phyloP scores from a whole-genome alignment of 1,284 basidiomycete genomes.

The Puccinia triticina region DNA sequence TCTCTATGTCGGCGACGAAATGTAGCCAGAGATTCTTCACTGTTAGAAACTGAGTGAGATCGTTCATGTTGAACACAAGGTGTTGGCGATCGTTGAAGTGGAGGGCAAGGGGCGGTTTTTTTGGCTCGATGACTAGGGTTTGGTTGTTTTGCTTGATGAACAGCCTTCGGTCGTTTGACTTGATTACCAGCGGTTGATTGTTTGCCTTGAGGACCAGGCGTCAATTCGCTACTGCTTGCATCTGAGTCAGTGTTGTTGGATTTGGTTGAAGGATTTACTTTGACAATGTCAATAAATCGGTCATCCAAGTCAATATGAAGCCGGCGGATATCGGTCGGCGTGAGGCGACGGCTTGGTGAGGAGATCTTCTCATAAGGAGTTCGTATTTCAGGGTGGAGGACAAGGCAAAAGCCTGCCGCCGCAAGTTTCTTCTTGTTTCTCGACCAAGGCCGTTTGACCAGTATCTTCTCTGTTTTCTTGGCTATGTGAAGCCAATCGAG shows the following conservation, averaged over 20 bases:
- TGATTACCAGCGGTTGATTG: too few relatives aligned
- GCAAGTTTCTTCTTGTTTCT: background rate
- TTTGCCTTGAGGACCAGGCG: background rate
- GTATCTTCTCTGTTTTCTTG: background rate
- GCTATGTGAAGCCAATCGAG: background rate
- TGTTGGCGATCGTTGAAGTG: too few relatives aligned
- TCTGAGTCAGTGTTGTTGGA: too few relatives aligned
- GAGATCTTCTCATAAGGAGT: background rate
- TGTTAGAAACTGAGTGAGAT: too few relatives aligned
- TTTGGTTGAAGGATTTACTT: too few relatives aligned
- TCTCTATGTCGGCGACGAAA: too few relatives aligned
- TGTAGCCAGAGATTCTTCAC: too few relatives aligned
- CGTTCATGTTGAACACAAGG: too few relatives aligned
- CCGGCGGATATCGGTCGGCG: background rate
- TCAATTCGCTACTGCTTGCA: background rate
- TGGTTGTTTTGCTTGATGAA: too few relatives aligned
- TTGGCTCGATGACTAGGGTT: too few relatives aligned
- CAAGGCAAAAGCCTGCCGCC: background rate
- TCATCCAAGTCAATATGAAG: conserved; percentile 10
- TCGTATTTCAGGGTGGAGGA: background rate
- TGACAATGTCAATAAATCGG: background rate
- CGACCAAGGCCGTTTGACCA: background rate
- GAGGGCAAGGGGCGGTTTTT: too few relatives aligned
- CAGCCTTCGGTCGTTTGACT: too few relatives aligned
- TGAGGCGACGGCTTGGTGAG: background rate